phyloP scores from a whole-genome alignment of 257 asterid genomes.

The Nicotiana benthamiana region DNA sequence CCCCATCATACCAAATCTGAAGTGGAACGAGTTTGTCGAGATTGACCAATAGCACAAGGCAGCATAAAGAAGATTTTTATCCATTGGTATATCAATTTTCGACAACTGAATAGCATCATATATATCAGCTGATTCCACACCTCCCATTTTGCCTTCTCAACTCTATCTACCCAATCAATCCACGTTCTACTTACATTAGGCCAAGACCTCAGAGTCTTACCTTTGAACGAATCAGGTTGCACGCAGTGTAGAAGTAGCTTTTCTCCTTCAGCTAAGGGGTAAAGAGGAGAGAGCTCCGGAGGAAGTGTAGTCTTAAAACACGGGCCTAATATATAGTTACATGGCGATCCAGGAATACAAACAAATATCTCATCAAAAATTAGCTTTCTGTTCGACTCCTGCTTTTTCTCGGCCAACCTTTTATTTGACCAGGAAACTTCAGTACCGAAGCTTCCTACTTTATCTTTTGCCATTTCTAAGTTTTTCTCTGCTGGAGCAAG shows the following conservation, averaged over 20 bases:
- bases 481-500: background rate
- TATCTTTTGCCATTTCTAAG: background rate
- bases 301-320: conserved; percentile 2
- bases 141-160: conserved; percentile 3
- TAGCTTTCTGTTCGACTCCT: background rate
- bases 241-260: conserved; percentile 1
- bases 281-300: conserved; percentile 1
- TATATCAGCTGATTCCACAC: conserved; percentile 11
- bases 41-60: conserved; percentile 14
- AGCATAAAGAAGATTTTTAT: background rate
- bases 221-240: background rate
- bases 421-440: background rate
- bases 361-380: background rate
- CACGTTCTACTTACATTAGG: conserved; percentile 4
- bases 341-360: background rate
- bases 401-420: background rate
- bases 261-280: conserved; percentile 12
- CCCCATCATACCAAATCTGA: conserved; percentile 17
- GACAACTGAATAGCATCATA: conserved; percentile 16
- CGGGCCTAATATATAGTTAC: background rate
- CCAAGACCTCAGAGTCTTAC: background rate
- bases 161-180: conserved; percentile 15
- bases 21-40: conserved; percentile 13
- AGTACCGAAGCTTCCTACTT: background rate
- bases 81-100: background rate